phyloP scores from a whole-genome alignment of 2,329 filamentous ascomycete genomes.

The Cadophora sp. region DNA sequence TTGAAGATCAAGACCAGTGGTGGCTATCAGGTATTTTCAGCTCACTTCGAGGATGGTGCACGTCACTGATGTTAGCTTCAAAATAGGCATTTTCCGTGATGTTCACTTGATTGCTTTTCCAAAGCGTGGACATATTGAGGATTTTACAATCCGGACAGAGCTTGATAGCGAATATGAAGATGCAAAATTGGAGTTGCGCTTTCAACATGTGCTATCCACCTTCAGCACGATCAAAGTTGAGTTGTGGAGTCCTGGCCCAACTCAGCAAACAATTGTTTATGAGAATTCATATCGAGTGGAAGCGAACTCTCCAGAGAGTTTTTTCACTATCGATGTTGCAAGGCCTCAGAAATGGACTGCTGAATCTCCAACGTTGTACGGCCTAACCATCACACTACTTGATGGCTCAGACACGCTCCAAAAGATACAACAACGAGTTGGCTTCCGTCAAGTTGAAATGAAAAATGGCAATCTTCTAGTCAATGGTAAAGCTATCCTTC shows the following conservation, averaged over 20 bases:
- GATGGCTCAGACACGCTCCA: conserved; percentile 44
- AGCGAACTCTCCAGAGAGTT: neutral
- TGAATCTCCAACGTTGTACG: conserved; percentile 68
- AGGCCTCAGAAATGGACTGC: conserved; percentile 73
- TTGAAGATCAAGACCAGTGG: conserved; percentile 74
- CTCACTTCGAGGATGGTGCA: neutral
- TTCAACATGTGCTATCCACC: conserved; percentile 12
- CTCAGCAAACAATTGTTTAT: neutral
- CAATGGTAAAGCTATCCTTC: conserved; percentile 65
- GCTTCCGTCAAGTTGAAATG: conserved; percentile 70
- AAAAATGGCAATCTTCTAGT: conserved; percentile 65
- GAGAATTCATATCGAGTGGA: conserved; percentile 7
- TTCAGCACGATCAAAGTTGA: conserved; percentile 20
- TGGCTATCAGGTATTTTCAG: conserved; percentile 61
- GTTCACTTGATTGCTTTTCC: conserved; percentile 67
- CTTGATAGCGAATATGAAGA: conserved; percentile 59
- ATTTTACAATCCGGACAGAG: conserved; percentile 61
- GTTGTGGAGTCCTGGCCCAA: conserved; percentile 8
- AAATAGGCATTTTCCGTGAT: conserved; percentile 67
- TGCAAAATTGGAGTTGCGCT: conserved; percentile 42
- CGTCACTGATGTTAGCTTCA: neutral
- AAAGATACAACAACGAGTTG: conserved; percentile 57
- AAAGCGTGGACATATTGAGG: conserved; percentile 56
- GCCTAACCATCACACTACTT: conserved; percentile 54
- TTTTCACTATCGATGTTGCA: conserved; percentile 44